Evolutionary conservation across 768 basidiomycete species (phyloP), one percentile per base, ranked within the genome.

Genomic region (Mycena venus): DNA sequence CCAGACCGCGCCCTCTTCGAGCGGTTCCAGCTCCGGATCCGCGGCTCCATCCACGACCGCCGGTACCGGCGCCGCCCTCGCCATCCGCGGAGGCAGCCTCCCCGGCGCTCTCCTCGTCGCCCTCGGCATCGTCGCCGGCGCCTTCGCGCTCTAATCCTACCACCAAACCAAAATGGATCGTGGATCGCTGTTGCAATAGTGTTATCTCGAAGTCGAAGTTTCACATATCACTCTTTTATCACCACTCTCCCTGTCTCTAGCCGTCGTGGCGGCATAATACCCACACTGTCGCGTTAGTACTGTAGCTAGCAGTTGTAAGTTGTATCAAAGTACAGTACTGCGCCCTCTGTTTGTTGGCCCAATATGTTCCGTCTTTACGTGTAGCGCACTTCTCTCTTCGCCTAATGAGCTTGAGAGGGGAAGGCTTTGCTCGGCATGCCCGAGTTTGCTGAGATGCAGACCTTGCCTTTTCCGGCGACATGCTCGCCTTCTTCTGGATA

Each of bases 221-320:
- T 42, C 47, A 34, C 61, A 71, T n/a, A n/a, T n/a, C 70, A 47
- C 40, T 72, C 63, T 58, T 59, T 65, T 72, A 51, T 61, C 49
- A 6, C 40, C 36, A 70, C 68, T 53, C n/a, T 70, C 62, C 25
- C 44, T 56, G 53, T 38, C 42, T 38, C 23, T 66, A 25, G 70
- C 70, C 70, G 55, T 72, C 27, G 70, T 59, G 70, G 64, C 63
- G 70, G 63, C 70, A 65, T 63, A 72, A 72, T 72, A 72, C 63
- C 70, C 70, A 72, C 70, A 65, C 25, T 32, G 25, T 14, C 29
- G 31, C 29, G 64, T 40, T 34, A 21, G 59, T 62, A 42, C 55
- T 21, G 53, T 47, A 47, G 44, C 21, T 21, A n/a, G 19, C n/a
- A 21, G 10, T 17, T 64, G 62, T 71, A 71, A 42, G 44, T 59